phyloP scores from a whole-genome alignment of 139 green algal species.

The Coccomyxa sp. region DNA sequence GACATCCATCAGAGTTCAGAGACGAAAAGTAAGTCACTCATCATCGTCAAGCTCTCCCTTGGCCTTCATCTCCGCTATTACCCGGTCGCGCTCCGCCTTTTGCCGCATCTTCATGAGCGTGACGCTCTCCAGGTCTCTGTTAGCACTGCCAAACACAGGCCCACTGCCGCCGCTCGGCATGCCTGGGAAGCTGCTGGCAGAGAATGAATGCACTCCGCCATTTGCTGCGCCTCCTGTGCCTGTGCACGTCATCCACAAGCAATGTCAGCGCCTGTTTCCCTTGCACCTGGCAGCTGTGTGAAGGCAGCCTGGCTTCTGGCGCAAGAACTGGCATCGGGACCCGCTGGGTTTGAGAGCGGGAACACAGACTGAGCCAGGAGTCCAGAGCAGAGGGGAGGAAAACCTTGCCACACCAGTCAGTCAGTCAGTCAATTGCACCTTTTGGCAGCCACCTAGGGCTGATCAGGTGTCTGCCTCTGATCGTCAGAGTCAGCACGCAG shows the following conservation, averaged over 20 bases:
- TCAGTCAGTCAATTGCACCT: too few relatives aligned
- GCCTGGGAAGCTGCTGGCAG: conserved; percentile 2
- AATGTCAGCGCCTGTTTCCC: background rate
- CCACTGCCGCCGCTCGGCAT: background rate
- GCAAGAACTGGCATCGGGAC: background rate
- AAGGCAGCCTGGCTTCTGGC: background rate
- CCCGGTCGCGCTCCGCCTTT: conserved; percentile 21
- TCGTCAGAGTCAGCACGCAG: too few relatives aligned
- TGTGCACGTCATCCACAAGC: background rate
- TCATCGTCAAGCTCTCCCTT: background rate
- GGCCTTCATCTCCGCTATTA: conserved; percentile 20
- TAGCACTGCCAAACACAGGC: background rate
- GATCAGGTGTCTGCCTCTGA: too few relatives aligned
- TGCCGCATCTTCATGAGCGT: conserved; percentile 29
- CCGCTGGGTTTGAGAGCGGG: background rate
- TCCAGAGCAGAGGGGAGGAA: background rate
- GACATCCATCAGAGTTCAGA: too few relatives aligned
- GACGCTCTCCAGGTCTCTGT: conserved; percentile 15
- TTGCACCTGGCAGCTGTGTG: background rate
- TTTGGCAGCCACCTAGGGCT: too few relatives aligned
- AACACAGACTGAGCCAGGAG: background rate
- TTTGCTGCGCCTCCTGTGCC: background rate
- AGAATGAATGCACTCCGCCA: background rate
- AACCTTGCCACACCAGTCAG: too few relatives aligned
- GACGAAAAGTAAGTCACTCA: too few relatives aligned